These are phyloP conservation scores for Elsinoe arachidis DNA, from an alignment of 2,329 filamentous ascomycete genomes.

Conservation along the genomic window DNA sequence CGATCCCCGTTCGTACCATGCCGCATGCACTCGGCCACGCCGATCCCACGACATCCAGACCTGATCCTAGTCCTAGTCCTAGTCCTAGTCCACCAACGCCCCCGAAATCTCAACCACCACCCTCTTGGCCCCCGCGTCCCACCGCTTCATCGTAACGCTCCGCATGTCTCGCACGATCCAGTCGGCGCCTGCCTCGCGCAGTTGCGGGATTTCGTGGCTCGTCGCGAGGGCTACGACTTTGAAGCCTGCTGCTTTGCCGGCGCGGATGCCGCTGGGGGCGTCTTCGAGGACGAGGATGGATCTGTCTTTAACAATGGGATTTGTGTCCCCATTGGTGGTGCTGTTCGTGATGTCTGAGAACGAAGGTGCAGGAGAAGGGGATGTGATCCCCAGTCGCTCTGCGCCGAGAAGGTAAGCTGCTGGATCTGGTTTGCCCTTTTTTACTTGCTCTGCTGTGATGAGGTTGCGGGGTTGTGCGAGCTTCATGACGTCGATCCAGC, in stretches of 20 bases:
- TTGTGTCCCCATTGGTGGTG: background rate
- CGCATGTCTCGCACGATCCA: slow-evolving; percentile 76
- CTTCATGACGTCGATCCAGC: slow-evolving; percentile 43
- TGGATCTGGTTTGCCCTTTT: slow-evolving; percentile 43
- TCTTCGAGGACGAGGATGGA: slow-evolving; percentile 76
- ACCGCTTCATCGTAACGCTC: slow-evolving; percentile 57
- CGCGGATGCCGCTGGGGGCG: slow-evolving; percentile 72
- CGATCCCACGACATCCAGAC: background rate
- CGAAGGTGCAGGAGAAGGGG: background rate
- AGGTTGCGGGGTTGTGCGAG: slow-evolving; percentile 39
- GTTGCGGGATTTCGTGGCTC: slow-evolving; percentile 66
- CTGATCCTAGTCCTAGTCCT: background rate
- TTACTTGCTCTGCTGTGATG: slow-evolving; percentile 43
- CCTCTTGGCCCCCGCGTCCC: slow-evolving; percentile 45
- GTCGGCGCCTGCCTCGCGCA: slow-evolving; percentile 69
- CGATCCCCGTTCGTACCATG: background rate
- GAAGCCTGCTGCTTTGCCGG: slow-evolving; percentile 80
- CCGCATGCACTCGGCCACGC: background rate
- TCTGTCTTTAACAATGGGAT: background rate
- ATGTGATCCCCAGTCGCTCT: slow-evolving; percentile 30
- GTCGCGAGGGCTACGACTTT: slow-evolving; percentile 77
- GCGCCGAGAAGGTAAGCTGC: slow-evolving; percentile 40
- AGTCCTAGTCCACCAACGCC: slow-evolving; percentile 37
- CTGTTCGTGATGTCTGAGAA: background rate
- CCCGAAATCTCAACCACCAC: slow-evolving; percentile 61